phyloP scores from a whole-genome alignment of 2,329 filamentous ascomycete genomes.

The Alternaria sp. region DNA sequence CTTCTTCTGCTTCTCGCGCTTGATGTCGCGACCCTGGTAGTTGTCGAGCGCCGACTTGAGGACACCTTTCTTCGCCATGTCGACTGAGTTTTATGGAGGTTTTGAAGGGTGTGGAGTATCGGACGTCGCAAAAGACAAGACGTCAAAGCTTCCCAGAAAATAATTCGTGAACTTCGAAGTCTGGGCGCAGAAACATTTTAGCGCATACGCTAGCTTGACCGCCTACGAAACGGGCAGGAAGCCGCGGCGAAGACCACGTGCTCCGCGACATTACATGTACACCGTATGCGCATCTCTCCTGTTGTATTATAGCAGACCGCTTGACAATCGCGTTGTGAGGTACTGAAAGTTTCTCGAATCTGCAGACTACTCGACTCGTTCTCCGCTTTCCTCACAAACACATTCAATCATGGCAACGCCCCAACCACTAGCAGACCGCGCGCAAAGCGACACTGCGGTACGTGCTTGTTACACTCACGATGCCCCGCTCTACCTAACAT shows the following conservation, averaged over 20 bases:
- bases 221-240: constrained; percentile 32
- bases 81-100: background rate
- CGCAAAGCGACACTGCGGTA: constrained; percentile 31
- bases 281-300: constrained; percentile 1
- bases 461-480: constrained; percentile 4
- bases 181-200: constrained; percentile 44
- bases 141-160: constrained; percentile 36
- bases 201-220: constrained; percentile 37
- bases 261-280: constrained; percentile 12
- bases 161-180: constrained; percentile 36
- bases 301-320: background rate
- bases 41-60: constrained; percentile 64
- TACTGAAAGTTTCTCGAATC: no score
- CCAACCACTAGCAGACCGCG: constrained; percentile 25
- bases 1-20: constrained; percentile 68
- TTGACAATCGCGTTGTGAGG: background rate
- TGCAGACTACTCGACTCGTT: background rate
- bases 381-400: background rate
- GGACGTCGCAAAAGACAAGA: constrained; percentile 7
- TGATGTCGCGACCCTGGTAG: constrained; percentile 69
- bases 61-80: constrained; percentile 56
- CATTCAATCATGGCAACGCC: constrained; percentile 27
- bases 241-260: constrained; percentile 37
- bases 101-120: background rate
- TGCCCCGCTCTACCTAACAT: background rate